Base-by-base conservation (phyloP, 2,329 filamentous ascomycete genomes). In the Helicocarpus griseus region DNA sequence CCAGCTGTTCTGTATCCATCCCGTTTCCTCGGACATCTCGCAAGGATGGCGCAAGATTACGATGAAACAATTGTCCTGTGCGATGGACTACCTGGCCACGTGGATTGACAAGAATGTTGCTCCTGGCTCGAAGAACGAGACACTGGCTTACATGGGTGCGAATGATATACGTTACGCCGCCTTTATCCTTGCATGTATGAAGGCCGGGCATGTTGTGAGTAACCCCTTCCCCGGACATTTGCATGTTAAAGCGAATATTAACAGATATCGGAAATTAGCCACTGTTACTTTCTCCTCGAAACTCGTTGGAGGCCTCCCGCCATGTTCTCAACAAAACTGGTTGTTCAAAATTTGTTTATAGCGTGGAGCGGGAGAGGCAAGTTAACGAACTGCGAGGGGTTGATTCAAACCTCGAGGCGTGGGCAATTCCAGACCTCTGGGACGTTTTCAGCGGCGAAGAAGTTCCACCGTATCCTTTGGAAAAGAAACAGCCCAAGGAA, bases 91-190 rank as follows among this genome's bases (percentile, higher is more conserved):
- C 28, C 45, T 56, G 6, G 50, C 58, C 2, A 55, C 47, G 49
- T 66, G 61, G 64, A 61, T 65, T 31, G 54, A 62, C 38, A 44
- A 54, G 14, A 49, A 50, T n/a, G 50, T 64, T 28, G 54, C 56
- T 24, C 33, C 40, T 33, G 53, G 52, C 5, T 51, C 41, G 8
- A 47, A 44, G 5, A 24, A 44, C 4, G 55, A 61, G 40, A 58
- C 60, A 2, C 26, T 51, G 26, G 17, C 40, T 2, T 61, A 61
- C 48, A 44, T 60, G 24, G 59, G 55, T 13, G 41, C 48, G 17
- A 60, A 61, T 49, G 59, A 61, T 31, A 47, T 58, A 40, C 54
- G 58, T n/a, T 61, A 61, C 41, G 35, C 31, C 4, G 48, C 48
- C 4, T 56, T 60, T 29, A 41, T 57, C 1, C 47, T 59, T 21